phyloP scores from a whole-genome alignment of 2,329 filamentous ascomycete species.

The Calonectria multiphialidica region DNA sequence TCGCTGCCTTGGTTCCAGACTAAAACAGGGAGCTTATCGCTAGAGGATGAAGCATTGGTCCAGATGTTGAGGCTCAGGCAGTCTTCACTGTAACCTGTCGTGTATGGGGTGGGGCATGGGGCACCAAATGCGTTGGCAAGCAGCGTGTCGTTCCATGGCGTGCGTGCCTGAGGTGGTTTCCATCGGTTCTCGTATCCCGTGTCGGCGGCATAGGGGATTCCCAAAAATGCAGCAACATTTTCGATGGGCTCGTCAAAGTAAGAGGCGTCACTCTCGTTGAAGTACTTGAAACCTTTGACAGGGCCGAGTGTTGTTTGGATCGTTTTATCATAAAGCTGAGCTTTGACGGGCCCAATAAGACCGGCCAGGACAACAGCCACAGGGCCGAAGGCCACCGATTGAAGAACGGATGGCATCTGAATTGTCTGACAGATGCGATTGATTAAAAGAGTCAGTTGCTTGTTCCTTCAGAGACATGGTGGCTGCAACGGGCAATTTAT shows the following conservation, averaged over 20 bases:
- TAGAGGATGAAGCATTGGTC: constrained; percentile 5
- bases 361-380: neutral
- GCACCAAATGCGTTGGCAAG: neutral
- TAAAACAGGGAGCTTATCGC: constrained; percentile 13
- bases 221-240: neutral
- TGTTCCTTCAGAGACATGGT: neutral
- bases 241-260: neutral
- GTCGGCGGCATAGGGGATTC: constrained; percentile 14
- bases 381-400: neutral
- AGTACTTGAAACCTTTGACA: constrained; percentile 5
- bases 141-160: constrained; percentile 10
- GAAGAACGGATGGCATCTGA: neutral
- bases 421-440: too few species aligned
- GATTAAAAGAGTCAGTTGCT: neutral
- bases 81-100: neutral
- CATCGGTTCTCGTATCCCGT: constrained; percentile 11
- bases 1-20: constrained; percentile 18
- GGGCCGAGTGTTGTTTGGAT: neutral
- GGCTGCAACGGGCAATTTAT: neutral
- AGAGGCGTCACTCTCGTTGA: neutral
- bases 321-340: neutral
- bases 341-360: neutral
- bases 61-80: constrained; percentile 18
- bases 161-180: constrained; percentile 4
- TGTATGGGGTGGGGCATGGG: neutral